Evolutionary conservation across 2,329 filamentous ascomycete genomes (phyloP), one percentile per base, ranked within the genome.

Genomic region (Trichoderma guizhouense): DNA sequence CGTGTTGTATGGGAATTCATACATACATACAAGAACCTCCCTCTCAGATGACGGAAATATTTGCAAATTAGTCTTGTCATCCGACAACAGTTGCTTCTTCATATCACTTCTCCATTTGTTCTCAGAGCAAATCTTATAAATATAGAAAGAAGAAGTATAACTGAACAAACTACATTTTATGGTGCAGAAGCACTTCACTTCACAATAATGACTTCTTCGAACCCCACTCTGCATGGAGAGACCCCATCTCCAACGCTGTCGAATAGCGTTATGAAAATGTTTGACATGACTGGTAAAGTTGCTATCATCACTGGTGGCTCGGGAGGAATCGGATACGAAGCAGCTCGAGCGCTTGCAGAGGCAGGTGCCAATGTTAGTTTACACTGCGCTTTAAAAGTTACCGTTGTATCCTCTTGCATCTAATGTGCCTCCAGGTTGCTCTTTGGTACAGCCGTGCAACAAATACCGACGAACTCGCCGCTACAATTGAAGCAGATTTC

Each of bases 231-330:
- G 3, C 43, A 47, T 9, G 43, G 18, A 47, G 18, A n/a, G 18
- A 21, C 3, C 18, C 43, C 43, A 47, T 7, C 43, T 47, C 18
- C n/a, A 21, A 21, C 43, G 43, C 8, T 47, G 43, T 47, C 43
- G 6, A 21, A 47, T 18, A 47, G 43, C 9, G 43, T 47, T 21
- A 5, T 87, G 83, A 9, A 78, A 78, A 61, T 61, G 58, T 61
- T 61, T 24, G 58, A 61, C 30, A 61, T 61, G 58, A 61, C 58
- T 61, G 58, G 58, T 6, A 61, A 61, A n/a, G 58, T 61, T 5
- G 75, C 73, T 2, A 76, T 76, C 34, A 74, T 74, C 62, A 74
- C 73, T 14, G 73, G 73, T 30, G 73, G 73, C 14, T 69, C 69
- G 65, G 73, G 73, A 53, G 73, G 72, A 24, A 74, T 74, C 39